Base-by-base conservation (phyloP, 441 rosid genomes). In the Euphorbia schlechtendalii region DNA sequence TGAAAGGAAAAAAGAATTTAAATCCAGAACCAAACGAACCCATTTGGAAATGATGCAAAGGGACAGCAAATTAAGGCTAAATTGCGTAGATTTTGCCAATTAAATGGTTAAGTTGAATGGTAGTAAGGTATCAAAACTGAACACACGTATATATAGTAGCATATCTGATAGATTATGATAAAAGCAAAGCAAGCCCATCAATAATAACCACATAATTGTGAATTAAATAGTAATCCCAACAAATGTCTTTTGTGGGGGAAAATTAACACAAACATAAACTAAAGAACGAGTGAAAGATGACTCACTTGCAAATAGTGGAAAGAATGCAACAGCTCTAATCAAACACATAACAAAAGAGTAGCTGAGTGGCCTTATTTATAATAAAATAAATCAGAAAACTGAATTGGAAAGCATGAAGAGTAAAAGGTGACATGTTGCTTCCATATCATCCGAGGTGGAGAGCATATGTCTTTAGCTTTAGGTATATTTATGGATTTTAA, bases 381-480 rank as follows among this genome's bases (percentile, higher is more conserved):
- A 51, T 6, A n/a, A n/a, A n/a, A n/a, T n/a, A n/a, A n/a, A n/a
- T n/a, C n/a, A n/a, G n/a, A n/a, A n/a, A n/a, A n/a, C n/a, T n/a
- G n/a, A n/a, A n/a, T n/a, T n/a, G n/a, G n/a, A n/a, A n/a, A n/a
- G n/a, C n/a, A n/a, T n/a, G n/a, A n/a, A n/a, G n/a, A n/a, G n/a
- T n/a, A n/a, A n/a, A 41, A 10, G 15, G 28, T 69, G 75, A 63
- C 56, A 9, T 24, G 3, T 38, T 38, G 41, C 8, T 11, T 25
- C 60, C 32, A 46, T 20, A 17, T 64, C 73, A n/a, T n/a, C 73
- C 79, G 77, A 64, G 78, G 77, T 80, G 3, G 79, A 40, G 38
- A 73, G 84, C 85, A 80, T 78, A 69, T 64, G 28, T 56, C 30
- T 41, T 59, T 7, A 28, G 6, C 59, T 46, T 60, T 69, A 0